Conservation (phyloP, 805 yeast genomes). For the Lipomyces sp. region DNA sequence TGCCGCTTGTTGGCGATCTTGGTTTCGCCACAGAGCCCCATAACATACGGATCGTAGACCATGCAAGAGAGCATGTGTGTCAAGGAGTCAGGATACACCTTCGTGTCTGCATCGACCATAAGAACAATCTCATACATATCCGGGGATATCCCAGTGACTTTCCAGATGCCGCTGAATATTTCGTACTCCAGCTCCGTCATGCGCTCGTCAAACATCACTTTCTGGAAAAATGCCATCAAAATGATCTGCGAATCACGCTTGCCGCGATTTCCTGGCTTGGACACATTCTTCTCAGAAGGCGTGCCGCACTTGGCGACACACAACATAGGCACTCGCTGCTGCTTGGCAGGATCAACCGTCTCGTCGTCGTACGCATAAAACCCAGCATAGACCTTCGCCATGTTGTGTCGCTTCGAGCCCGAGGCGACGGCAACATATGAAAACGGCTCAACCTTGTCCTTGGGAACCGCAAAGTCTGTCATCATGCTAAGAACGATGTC, state of each 20-base stretch:
- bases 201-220: slow-evolving; percentile 84
- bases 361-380: slow-evolving; percentile 79
- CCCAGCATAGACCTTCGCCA: slow-evolving; percentile 96
- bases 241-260: slow-evolving; percentile 93
- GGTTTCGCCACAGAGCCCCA: slow-evolving; percentile 96
- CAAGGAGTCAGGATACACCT: slow-evolving; percentile 77
- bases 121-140: slow-evolving; percentile 74
- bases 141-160: slow-evolving; percentile 78
- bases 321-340: slow-evolving; percentile 74
- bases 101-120: slow-evolving; percentile 96
- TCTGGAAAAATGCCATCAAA: slow-evolving; percentile 85
- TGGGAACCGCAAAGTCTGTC: slow-evolving; percentile 68
- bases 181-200: slow-evolving; percentile 89
- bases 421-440: slow-evolving; percentile 95
- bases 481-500: slow-evolving; percentile 85
- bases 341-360: slow-evolving; percentile 75
- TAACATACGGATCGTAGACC: slow-evolving; percentile 78
- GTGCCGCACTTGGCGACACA: slow-evolving; percentile 85
- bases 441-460: slow-evolving; percentile 71
- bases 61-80: slow-evolving; percentile 86
- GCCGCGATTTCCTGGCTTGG: slow-evolving; percentile 91
- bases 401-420: slow-evolving; percentile 91
- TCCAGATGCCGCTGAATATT: slow-evolving; percentile 70
- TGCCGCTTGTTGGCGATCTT: slow-evolving; percentile 79
- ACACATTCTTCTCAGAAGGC: slow-evolving; percentile 64